A percentile compares a stretch with the other conserved stretches of the same genome.
Conservation (phyloP, 2,329 filamentous ascomycete species). For the Bipolaris cookei region DNA sequence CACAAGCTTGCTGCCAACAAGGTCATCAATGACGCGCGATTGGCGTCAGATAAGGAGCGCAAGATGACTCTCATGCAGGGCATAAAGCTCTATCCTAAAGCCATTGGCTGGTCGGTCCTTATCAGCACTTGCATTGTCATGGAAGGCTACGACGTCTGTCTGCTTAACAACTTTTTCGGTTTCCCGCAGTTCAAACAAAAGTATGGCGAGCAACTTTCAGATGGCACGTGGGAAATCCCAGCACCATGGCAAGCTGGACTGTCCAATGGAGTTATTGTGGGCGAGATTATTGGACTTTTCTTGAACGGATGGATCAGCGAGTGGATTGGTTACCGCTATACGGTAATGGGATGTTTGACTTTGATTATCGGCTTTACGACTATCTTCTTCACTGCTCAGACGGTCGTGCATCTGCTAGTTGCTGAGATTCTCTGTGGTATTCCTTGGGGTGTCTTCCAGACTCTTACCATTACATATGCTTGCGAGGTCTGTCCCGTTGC, state of each 20-base stretch:
- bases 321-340: slow-evolving; percentile 55
- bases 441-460: slow-evolving; percentile 58
- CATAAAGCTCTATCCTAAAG: slow-evolving; percentile 83
- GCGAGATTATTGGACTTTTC: slow-evolving; percentile 56
- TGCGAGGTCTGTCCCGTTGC: slow-evolving; percentile 73
- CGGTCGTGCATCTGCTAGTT: slow-evolving; percentile 52
- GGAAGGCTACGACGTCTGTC: slow-evolving; percentile 85
- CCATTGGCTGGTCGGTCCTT: slow-evolving; percentile 79
- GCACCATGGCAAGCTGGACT: slow-evolving; percentile 57
- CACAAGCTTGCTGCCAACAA: slow-evolving; percentile 37
- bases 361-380: slow-evolving; percentile 54
- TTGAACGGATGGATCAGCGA: slow-evolving; percentile 57
- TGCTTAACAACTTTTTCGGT: slow-evolving; percentile 80
- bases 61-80: slow-evolving; percentile 70
- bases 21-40: slow-evolving; percentile 52
- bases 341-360: slow-evolving; percentile 53
- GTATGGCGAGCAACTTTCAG: slow-evolving; percentile 51
- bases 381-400: slow-evolving; percentile 59
- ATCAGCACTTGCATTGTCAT: slow-evolving; percentile 92
- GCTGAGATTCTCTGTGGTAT: slow-evolving; percentile 57
- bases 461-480: slow-evolving; percentile 58
- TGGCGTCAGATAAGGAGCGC: slow-evolving; percentile 57
- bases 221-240: slow-evolving; percentile 53
- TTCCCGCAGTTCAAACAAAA: slow-evolving; percentile 56
- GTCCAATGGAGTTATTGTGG: slow-evolving; percentile 56